These are phyloP conservation scores for Coniochaeta sp. DNA, from an alignment of 2,329 filamentous ascomycete species.

Conservation along the genomic window DNA sequence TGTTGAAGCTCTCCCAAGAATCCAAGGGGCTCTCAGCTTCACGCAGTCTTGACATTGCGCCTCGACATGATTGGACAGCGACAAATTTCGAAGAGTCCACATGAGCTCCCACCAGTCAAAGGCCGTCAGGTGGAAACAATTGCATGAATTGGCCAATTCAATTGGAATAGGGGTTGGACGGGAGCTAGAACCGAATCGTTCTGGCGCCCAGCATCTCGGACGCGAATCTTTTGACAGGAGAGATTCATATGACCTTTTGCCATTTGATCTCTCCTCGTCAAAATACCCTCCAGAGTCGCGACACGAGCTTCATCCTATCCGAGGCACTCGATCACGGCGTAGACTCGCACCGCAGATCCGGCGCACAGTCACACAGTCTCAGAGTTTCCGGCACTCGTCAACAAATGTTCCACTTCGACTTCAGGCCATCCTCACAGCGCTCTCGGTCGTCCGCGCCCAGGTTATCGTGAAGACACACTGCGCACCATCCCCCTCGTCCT, in stretches of 20 bases:
- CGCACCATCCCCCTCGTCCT: not conserved
- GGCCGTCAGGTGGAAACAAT: not conserved
- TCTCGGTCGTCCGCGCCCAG: not conserved
- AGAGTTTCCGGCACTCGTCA: not conserved
- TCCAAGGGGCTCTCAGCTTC: too few species aligned
- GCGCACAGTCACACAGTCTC: not conserved
- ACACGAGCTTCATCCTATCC: not conserved
- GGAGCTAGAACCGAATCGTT: not conserved
- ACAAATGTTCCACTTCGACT: slow-evolving; percentile 3
- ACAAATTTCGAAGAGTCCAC: not conserved
- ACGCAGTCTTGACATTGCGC: too few species aligned
- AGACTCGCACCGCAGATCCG: not conserved
- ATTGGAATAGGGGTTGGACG: slow-evolving; percentile 1
- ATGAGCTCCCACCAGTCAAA: not conserved
- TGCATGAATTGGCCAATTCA: slow-evolving; percentile 1
- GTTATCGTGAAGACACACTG: not conserved
- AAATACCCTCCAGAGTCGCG: not conserved
- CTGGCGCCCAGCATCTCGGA: too few species aligned
- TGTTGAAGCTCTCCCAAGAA: too few species aligned
- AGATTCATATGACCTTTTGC: not conserved
- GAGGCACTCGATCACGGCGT: not conserved
- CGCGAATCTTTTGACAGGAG: not conserved
- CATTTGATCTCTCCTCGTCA: not conserved
- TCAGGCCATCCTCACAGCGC: slow-evolving; percentile 1
- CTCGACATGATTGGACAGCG: not conserved